Percentiles rank a stretch among this genome's conserved stretches.
Conservation (phyloP, 2,329 filamentous ascomycete species). For the Albifimbria verrucaria region DNA sequence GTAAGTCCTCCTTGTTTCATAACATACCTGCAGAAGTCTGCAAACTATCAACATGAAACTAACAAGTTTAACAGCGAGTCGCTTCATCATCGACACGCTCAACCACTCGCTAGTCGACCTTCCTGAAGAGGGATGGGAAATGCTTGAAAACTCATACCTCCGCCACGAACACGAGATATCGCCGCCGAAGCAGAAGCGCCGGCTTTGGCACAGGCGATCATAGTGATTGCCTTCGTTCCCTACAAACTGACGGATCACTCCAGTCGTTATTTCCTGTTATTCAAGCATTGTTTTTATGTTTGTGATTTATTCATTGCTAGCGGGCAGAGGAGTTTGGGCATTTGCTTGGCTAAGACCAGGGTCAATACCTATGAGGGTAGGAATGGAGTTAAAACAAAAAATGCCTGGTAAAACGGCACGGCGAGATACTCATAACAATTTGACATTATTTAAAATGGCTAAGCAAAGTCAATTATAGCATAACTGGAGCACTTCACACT, state of each 20-base stretch:
- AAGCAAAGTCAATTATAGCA: no score
- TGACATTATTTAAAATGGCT: no score
- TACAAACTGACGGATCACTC: not conserved
- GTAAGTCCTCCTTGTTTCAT: slow-evolving; percentile 28
- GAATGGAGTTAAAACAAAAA: no score
- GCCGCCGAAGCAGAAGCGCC: slow-evolving; percentile 16
- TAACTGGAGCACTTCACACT: no score
- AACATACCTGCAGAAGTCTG: not conserved
- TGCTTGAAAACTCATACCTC: slow-evolving; percentile 27
- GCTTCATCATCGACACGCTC: slow-evolving; percentile 38
- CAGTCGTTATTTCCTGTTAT: not conserved
- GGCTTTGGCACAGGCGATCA: not conserved
- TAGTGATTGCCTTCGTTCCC: not conserved
- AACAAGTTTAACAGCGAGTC: slow-evolving; percentile 24
- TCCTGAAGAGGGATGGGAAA: slow-evolving; percentile 31
- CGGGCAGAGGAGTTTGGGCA: no score
- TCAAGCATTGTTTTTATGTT: no score
- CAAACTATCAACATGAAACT: not conserved
- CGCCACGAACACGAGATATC: slow-evolving; percentile 10
- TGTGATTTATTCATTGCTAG: no score
- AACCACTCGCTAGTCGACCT: slow-evolving; percentile 34
- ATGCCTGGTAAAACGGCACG: no score
- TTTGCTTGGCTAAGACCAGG: no score
- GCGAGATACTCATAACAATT: no score
- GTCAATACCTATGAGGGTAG: no score